Evolutionary conservation across 345 rosid genomes (phyloP), one percentile per base, ranked within the genome.

Genomic region (Barbarea vulgaris): DNA sequence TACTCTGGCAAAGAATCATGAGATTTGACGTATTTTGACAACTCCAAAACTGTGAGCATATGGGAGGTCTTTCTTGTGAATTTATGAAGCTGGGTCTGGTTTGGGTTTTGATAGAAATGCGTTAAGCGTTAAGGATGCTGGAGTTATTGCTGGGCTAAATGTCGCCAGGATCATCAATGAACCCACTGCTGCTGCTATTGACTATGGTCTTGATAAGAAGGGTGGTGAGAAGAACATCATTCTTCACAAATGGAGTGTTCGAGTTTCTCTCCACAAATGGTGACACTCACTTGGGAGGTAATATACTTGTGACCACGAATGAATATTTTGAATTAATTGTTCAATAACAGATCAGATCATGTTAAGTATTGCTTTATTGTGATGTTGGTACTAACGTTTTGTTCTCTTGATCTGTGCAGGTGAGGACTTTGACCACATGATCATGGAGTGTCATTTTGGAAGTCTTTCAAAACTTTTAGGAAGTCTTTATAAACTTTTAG

Each of bases 361-460:
- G 24, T n/a, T n/a, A n/a, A n/a, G n/a, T n/a, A 55, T 18, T 51
- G 9, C 34, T 44, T 30, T 8, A 11, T 17, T 33, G 46, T 58
- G 31, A 19, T 69, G 54, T 6, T 36, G 39, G 42, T 11, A 31
- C 31, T 50, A 27, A 31, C 19, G 19, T 18, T 50, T 10, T 52
- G 21, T 19, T 51, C 18, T 52, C 13, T 6, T 22, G 22, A 15
- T 54, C 24, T 69, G 55, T 41, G 24, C 81, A 84, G 87, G 88
- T 73, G 88, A 85, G 81, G 88, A 85, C 75, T 85, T 85, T 22
- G 88, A 85, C 76, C 86, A 83, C 62, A 85, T 86, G 71, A 14
- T 85, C 69, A 77, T 85, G 89, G 89, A 85, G n/a, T n/a, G n/a
- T n/a, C n/a, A n/a, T n/a, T n/a, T n/a, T n/a, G n/a, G n/a, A n/a